These are phyloP conservation scores for Mortierella sp. DNA, from an alignment of 371 early-diverging fungal species.

Conservation along the genomic window DNA sequence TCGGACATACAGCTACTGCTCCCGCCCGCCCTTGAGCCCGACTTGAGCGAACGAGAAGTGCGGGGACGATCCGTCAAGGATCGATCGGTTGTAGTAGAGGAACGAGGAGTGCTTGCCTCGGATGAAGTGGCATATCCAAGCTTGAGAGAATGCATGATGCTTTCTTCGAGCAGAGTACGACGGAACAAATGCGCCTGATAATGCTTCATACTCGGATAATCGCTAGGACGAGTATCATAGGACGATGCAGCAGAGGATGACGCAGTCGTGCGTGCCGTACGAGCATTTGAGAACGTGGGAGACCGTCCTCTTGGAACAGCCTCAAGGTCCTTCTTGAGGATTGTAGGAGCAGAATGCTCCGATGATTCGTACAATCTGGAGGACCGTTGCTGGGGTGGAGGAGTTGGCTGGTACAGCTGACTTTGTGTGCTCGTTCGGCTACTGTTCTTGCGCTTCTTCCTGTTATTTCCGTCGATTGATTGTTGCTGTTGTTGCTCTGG, in stretches of 20 bases:
- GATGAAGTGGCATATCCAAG: constrained; percentile 17
- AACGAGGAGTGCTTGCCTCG: neutral
- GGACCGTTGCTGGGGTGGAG: constrained; percentile 5
- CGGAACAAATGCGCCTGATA: constrained; percentile 29
- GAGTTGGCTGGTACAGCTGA: neutral
- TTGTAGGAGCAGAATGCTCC: neutral
- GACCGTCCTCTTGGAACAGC: constrained; percentile 28
- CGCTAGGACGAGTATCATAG: constrained; percentile 21
- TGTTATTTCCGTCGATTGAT: neutral
- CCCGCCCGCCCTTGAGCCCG: neutral
- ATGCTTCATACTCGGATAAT: constrained; percentile 23
- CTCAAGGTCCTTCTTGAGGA: neutral
- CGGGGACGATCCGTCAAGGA: too few species aligned
- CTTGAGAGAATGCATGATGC: constrained; percentile 37
- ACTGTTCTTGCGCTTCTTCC: constrained; percentile 32
- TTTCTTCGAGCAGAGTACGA: constrained; percentile 29
- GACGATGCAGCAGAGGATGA: constrained; percentile 13
- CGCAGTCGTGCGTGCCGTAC: constrained; percentile 6
- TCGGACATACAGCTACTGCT: constrained; percentile 7
- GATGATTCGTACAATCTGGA: neutral
- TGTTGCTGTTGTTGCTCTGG: neutral
- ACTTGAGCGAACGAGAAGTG: constrained; percentile 19
- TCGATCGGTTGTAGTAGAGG: neutral
- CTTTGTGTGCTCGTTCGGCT: constrained; percentile 20
- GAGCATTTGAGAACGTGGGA: constrained; percentile 19